phyloP scores from a whole-genome alignment of 75 land plant species.

The Sequoia sempervirens region DNA sequence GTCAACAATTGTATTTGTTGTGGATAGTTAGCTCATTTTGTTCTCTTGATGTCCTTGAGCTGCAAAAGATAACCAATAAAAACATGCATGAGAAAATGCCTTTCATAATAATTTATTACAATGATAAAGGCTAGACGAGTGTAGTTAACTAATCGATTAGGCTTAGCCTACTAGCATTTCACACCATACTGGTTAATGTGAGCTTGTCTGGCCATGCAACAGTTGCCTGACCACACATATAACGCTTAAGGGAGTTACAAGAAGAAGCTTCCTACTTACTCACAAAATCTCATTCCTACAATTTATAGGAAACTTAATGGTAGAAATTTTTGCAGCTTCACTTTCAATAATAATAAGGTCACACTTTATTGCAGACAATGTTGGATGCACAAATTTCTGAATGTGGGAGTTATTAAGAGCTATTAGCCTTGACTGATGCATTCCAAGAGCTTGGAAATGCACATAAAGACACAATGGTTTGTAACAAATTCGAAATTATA shows the following conservation, averaged over 20 bases:
- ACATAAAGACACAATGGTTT: constrained; percentile 62
- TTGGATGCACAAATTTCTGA: constrained; percentile 62
- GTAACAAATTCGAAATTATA: neutral
- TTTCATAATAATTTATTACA: neutral
- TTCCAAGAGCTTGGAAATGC: constrained; percentile 74
- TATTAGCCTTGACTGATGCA: constrained; percentile 46
- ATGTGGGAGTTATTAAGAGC: constrained; percentile 54
- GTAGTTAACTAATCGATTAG: too few species aligned
- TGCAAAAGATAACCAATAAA: too few species aligned
- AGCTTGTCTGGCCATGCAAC: neutral
- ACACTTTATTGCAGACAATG: constrained; percentile 54
- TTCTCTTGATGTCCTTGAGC: too few species aligned
- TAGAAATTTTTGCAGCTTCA: neutral
- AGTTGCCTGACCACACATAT: neutral
- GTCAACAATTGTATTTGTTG: too few species aligned
- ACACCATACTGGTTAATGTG: neutral
- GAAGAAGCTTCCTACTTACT: too few species aligned
- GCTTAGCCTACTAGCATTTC: too few species aligned
- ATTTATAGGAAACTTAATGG: neutral
- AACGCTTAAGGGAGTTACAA: too few species aligned
- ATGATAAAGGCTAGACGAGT: constrained; percentile 31
- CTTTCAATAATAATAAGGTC: too few species aligned
- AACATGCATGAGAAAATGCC: too few species aligned
- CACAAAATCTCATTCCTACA: too few species aligned
- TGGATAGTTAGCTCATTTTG: too few species aligned